phyloP scores from a whole-genome alignment of 2,329 filamentous ascomycete species.

The Calonectria fujianensis region DNA sequence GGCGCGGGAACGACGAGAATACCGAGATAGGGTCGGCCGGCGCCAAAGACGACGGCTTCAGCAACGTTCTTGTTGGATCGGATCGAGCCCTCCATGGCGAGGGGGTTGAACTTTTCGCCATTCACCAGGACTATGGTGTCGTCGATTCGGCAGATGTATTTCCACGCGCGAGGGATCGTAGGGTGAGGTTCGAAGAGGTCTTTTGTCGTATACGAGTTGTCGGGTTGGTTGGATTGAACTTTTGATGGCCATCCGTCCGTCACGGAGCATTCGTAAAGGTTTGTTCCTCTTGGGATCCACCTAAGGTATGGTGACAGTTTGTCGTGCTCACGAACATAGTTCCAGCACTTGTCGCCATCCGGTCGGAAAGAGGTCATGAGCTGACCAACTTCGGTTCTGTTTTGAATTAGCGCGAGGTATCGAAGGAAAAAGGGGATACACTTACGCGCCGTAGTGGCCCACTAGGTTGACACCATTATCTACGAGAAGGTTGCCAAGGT shows the following conservation, averaged over 20 bases:
- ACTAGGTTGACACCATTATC: conserved; percentile 72
- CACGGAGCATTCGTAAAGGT: conserved; percentile 73
- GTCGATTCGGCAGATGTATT: conserved; percentile 76
- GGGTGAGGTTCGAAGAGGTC: conserved; percentile 77
- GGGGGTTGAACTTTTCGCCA: conserved; percentile 81
- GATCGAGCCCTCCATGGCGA: conserved; percentile 74
- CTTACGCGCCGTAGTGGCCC: conserved; percentile 73
- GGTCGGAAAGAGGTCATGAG: conserved; percentile 53
- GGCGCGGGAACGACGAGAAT: conserved; percentile 36
- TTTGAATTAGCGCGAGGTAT: neutral
- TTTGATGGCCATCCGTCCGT: conserved; percentile 73
- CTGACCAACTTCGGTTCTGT: conserved; percentile 53
- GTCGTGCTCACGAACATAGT: conserved; percentile 50
- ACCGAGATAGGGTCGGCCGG: conserved; percentile 63
- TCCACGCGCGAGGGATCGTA: conserved; percentile 72
- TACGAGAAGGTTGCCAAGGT: conserved; percentile 72
- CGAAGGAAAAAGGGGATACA: conserved; percentile 33
- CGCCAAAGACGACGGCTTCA: conserved; percentile 78
- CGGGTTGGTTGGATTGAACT: conserved; percentile 73
- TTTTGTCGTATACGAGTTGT: conserved; percentile 77
- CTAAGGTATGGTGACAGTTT: conserved; percentile 32
- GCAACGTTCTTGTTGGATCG: conserved; percentile 64
- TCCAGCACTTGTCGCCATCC: conserved; percentile 51
- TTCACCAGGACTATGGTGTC: conserved; percentile 77
- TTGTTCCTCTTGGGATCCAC: conserved; percentile 39